A percentile compares a stretch with the other conserved stretches of the same genome.
phyloP scores from a whole-genome alignment of 495 filamentous ascomycete species.

The Podospora conica region DNA sequence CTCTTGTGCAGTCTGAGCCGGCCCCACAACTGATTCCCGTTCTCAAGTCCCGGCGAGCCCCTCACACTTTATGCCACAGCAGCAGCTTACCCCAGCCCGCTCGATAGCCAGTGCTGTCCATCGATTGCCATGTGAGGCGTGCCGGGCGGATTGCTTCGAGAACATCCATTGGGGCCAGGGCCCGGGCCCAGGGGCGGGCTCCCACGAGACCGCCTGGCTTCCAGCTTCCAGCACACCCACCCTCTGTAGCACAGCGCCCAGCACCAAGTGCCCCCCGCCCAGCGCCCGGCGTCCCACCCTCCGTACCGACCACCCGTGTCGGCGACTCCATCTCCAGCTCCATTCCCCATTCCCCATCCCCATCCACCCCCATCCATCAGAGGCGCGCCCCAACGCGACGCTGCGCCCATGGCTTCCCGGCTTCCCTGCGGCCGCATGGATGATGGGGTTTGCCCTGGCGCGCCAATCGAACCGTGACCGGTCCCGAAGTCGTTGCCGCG shows the following conservation, averaged over 20 bases:
- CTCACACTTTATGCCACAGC: slow-evolving; percentile 14
- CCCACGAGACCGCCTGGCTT: too few species aligned
- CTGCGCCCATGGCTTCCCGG: not conserved
- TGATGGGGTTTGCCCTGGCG: slow-evolving; percentile 5
- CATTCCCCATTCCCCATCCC: not conserved
- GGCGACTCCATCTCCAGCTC: not conserved
- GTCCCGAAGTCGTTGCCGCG: slow-evolving; percentile 29
- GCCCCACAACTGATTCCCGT: slow-evolving; percentile 41
- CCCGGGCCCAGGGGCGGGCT: too few species aligned
- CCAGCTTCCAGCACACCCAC: not conserved
- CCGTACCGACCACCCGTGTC: not conserved
- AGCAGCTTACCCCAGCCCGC: too few species aligned
- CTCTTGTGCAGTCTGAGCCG: slow-evolving; percentile 23
- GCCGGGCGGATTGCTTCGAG: too few species aligned
- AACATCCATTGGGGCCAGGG: too few species aligned
- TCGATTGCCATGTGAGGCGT: too few species aligned
- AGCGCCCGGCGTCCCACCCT: not conserved
- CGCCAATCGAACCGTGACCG: not conserved
- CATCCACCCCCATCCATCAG: too few species aligned
- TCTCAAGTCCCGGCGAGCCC: slow-evolving; percentile 30
- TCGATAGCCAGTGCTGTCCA: too few species aligned
- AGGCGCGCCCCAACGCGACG: too few species aligned
- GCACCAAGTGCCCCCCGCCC: too few species aligned
- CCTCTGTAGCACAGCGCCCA: not conserved
- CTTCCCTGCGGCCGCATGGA: not conserved